Evolutionary conservation across 768 basidiomycete species (phyloP), one percentile per base, ranked within the genome.

Genomic region (Rhodosporidiobolus odoratus): DNA sequence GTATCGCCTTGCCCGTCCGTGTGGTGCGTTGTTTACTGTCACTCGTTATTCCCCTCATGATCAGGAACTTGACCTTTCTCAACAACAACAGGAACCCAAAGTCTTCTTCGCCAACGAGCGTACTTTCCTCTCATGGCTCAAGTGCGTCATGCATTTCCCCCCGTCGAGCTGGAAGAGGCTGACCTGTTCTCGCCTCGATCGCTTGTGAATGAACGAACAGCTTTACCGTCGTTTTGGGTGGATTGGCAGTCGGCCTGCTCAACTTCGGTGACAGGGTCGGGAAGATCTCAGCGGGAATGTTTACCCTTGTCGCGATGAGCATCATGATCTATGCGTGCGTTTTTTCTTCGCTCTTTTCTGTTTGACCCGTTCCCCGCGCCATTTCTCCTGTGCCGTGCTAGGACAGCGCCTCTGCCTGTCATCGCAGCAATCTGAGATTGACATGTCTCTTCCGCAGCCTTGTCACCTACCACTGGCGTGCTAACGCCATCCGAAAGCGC

Each of bases 211-310:
- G 54, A 32, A 50, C 65, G 54, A 56, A 58, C 63, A 68, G 35
- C 15, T 58, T 96, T 80, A 93, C 94, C 48, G 92, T 98, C 81
- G 92, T 99, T 67, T 87, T 99, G 13, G 94, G 95, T 37, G 96
- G 96, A 66, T 85, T 99, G 56, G 90, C 93, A 2, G 93, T 98
- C 21, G 96, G 96, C 17, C 81, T 99, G 66, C 83, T 99, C 76
- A 99, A 99, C 81, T 99, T 99, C 83, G 96, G 96, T 70, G 96
- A 98, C 80, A 91, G 91, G 82, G 92, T 97, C 68, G 92, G 95
- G 54, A 93, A 88, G 82, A 95, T 97, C 69, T 92, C 91, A 76
- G 95, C 95, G 27, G 93, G 88, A 17, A 88, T 98, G 89, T 98
- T 96, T 82, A 96, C 93, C 27, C 80, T 89, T 68, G 92, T 98